Base-by-base conservation (phyloP, 2,329 filamentous ascomycete species). In the Teratosphaeria epicoccoides region DNA sequence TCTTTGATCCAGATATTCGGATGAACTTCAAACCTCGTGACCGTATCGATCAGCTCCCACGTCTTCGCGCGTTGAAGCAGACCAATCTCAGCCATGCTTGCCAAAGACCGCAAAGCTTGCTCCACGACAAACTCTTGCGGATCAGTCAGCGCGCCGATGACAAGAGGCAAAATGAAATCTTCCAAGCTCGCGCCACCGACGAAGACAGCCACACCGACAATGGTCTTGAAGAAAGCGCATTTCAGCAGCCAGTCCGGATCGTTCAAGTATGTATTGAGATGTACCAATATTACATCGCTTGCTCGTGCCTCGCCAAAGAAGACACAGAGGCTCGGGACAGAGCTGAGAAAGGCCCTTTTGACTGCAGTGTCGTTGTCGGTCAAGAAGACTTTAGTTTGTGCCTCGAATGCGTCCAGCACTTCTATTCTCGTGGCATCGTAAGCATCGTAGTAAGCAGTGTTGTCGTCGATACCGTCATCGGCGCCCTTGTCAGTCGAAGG, bases 181-280 rank as follows among this genome's bases (percentile, higher is more conserved):
- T 98, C 93, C 26, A 98, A 72, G 59, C 85, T 94, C 28, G 84
- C 87, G 54, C 87, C 89, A 24, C 93, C 93, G 28, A 97, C 80
- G 60, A 95, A 95, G 1, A 87, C 82, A 3, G 90, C 88, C 57
- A 98, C 90, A 3, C 90, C 91, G 14, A 97, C 88, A 24, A 97
- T 88, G 0, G 89, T 88, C 63, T 95, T 90, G 63, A 98, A 96
- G 66, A 97, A 97, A 2, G 91, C 89, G 62, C 89, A 96, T 68
- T 95, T 96, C 26, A 98, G 73, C 67, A 88, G 88, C 93, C 93
- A 98, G 66, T 98, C 90, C 43, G 85, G 82, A 62, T 97, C 93
- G 59, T 98, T 98, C 7, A 98, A 73, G 62, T 98, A 98, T 0
- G 93, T 98, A 64, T 97, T 97, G 24, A 98, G 75, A 70, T 98